These are phyloP conservation scores for Kwoniella sp. DNA, from an alignment of 768 basidiomycete genomes.

Conservation along the genomic window DNA sequence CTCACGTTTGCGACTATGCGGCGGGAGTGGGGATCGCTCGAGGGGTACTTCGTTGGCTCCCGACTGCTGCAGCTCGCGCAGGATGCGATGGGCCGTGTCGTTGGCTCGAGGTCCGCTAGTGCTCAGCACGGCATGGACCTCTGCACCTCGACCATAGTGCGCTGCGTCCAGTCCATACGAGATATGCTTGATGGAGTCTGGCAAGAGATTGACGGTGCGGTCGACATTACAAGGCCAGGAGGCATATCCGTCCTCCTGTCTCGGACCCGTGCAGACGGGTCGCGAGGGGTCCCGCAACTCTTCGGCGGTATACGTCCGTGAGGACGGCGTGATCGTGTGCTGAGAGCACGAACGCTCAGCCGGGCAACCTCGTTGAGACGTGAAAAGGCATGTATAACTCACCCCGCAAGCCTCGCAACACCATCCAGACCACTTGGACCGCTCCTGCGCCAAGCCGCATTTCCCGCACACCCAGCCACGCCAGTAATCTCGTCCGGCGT, in stretches of 20 bases:
- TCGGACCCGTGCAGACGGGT: slow-evolving; percentile 24
- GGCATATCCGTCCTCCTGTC: slow-evolving; percentile 28
- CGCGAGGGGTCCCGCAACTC: slow-evolving; percentile 17
- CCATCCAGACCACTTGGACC: slow-evolving; percentile 41
- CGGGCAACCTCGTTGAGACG: not conserved
- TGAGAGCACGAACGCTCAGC: not conserved
- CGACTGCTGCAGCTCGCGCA: slow-evolving; percentile 19
- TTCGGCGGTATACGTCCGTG: slow-evolving; percentile 17
- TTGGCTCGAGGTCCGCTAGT: slow-evolving; percentile 12
- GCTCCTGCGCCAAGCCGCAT: slow-evolving; percentile 39
- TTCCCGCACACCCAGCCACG: slow-evolving; percentile 36
- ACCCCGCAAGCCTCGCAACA: slow-evolving; percentile 43
- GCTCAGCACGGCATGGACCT: slow-evolving; percentile 31
- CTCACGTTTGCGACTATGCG: slow-evolving; percentile 15
- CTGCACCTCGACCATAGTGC: slow-evolving; percentile 11
- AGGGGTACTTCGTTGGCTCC: slow-evolving; percentile 15
- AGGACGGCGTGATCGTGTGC: slow-evolving; percentile 3
- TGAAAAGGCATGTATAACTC: not conserved
- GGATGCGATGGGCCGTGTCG: not conserved
- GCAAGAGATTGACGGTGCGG: slow-evolving; percentile 16
- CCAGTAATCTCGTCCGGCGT: slow-evolving; percentile 39
- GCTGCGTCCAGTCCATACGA: slow-evolving; percentile 16
- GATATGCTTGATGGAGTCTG: slow-evolving; percentile 33
- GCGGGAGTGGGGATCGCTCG: slow-evolving; percentile 8
- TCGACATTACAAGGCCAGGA: slow-evolving; percentile 7